Evolutionary conservation across 139 green algal species (phyloP), one percentile per base, ranked within the genome.

Genomic region (Pseudopediastrum boryanum): DNA sequence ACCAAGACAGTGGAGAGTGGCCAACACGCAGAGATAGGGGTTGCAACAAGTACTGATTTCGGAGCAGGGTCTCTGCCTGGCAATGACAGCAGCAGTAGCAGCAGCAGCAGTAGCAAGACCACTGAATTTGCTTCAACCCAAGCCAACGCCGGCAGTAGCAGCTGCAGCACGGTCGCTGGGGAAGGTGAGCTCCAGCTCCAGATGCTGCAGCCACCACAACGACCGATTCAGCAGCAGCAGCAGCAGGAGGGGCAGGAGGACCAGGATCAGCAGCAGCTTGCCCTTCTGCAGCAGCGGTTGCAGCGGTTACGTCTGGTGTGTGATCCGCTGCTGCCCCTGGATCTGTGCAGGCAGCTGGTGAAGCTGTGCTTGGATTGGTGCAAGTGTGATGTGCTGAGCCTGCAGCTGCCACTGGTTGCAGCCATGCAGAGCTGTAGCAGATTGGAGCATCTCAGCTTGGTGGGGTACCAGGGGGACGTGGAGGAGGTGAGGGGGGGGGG

Each of bases 331-430:
- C 23, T 80, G 5, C 59, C 73, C n/a, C 9, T 33, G 3, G 13
- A 4, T 6, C 71, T 43, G 73, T 80, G 73, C 21, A 27, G 42
- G 0, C 43, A 27, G 19, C 46, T 80, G 42, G 41, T 31, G 10
- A 52, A 29, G 4, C 43, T 80, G 43, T 71, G 59, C 25, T 44
- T 80, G 6, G 73, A 80, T 33, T 80, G 73, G 73, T 44, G 71
- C 1, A 80, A 80, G 29, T 43, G 52, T 3, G 73, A 80, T 36
- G 59, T 31, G 21, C 2, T 21, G 41, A 7, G 19, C 7, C 43
- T 80, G 73, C 73, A 80, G 44, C 27, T 7, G 3, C 43, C n/a
- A 23, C 36, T 80, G 23, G 2, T 9, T 27, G 23, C 16, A 0
- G 71, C 73, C 3, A 59, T 80, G 43, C 27, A 12, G 38, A 19